phyloP scores from a whole-genome alignment of 2,329 filamentous ascomycete genomes.

The Chrysoporthe puriensis region DNA sequence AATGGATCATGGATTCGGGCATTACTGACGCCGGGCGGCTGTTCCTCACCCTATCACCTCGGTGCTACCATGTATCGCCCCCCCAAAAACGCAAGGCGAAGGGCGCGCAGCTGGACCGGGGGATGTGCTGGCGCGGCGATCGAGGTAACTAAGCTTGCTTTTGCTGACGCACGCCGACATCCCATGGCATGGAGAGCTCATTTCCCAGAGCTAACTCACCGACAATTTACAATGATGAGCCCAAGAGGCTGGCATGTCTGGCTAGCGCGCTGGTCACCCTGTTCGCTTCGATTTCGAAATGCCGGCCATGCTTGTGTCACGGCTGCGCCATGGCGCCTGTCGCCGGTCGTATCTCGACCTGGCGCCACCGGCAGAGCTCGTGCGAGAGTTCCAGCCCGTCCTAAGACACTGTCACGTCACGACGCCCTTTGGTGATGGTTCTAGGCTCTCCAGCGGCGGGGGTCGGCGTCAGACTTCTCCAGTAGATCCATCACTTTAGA shows the following conservation, averaged over 20 bases:
- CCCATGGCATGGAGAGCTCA: too few relatives aligned
- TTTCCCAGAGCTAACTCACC: too few relatives aligned
- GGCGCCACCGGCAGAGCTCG: neutral
- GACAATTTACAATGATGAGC: neutral
- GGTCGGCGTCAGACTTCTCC: neutral
- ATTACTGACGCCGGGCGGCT: neutral
- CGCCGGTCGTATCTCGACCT: neutral
- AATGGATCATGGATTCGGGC: neutral
- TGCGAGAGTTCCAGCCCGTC: neutral
- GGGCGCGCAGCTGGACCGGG: too few relatives aligned
- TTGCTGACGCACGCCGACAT: too few relatives aligned
- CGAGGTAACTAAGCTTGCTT: too few relatives aligned
- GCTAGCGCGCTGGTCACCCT: neutral
- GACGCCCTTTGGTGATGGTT: neutral
- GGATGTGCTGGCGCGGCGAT: too few relatives aligned
- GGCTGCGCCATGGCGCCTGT: neutral
- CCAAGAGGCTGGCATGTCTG: neutral
- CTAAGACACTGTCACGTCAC: neutral
- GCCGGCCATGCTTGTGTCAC: neutral
- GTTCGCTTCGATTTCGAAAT: neutral
- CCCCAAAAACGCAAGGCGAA: too few relatives aligned
- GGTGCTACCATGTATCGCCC: too few relatives aligned
- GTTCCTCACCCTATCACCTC: too few relatives aligned
- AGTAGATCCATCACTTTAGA: neutral
- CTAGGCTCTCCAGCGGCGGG: neutral